phyloP scores from a whole-genome alignment of 345 rosid species.

The Dimocarpus longan region DNA sequence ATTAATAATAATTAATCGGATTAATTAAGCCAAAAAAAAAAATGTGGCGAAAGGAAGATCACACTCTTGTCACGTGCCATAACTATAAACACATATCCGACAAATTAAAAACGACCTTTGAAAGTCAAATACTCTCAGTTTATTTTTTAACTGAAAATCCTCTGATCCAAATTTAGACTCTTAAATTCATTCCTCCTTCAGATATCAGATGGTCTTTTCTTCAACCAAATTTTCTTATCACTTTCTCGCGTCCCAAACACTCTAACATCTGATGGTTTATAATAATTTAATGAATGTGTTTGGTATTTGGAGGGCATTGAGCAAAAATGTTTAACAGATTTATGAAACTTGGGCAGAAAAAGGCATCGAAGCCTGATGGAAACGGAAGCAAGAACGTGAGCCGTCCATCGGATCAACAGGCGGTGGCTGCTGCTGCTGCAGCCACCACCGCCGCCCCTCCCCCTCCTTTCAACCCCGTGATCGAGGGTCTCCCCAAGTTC shows the following conservation, averaged over 20 bases:
- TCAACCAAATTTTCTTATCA: constrained; percentile 10
- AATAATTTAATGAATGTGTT: no score
- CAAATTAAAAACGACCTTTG: neutral
- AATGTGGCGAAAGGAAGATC: neutral
- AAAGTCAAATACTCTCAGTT: neutral
- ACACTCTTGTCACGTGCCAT: constrained; percentile 13
- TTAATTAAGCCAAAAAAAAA: neutral
- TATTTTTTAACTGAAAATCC: constrained; percentile 12
- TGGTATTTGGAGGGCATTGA: constrained; percentile 11
- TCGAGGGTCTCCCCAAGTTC: constrained; percentile 42
- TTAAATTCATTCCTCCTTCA: neutral
- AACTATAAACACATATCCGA: neutral
- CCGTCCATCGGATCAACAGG: neutral
- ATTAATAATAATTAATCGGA: neutral
- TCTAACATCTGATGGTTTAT: neutral
- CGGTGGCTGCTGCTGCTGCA: neutral
- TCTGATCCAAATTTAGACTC: neutral
- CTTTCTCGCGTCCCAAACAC: constrained; percentile 25
- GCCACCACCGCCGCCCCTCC: neutral
- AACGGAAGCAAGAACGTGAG: constrained; percentile 10
- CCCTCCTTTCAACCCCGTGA: constrained; percentile 6
- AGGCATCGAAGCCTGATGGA: constrained; percentile 48
- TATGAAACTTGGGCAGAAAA: constrained; percentile 51
- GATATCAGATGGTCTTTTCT: neutral
- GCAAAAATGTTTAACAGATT: constrained; percentile 52